phyloP scores from a whole-genome alignment of 2,329 filamentous ascomycete species.

The Trichoderma sp. region DNA sequence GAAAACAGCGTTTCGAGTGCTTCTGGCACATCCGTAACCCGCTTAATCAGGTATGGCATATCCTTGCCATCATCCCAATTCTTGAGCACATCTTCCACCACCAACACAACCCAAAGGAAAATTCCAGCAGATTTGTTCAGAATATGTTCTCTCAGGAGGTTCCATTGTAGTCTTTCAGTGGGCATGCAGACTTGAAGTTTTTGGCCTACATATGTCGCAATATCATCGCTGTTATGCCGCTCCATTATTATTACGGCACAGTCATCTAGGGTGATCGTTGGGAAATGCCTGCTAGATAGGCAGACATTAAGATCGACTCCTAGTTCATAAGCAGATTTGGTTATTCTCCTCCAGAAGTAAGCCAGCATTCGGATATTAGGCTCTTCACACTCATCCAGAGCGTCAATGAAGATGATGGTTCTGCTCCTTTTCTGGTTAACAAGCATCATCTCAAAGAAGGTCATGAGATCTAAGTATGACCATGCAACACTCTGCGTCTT shows the following conservation, averaged over 20 bases:
- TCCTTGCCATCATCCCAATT: background rate
- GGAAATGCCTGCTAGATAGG: background rate
- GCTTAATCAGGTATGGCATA: background rate
- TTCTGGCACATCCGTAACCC: background rate
- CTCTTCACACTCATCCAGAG: constrained; percentile 2
- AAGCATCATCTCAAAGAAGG: no score
- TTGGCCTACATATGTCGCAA: background rate
- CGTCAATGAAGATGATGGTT: no score
- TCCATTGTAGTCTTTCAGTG: no score
- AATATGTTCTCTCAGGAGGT: no score
- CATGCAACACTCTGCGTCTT: no score
- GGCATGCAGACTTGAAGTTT: no score
- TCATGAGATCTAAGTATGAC: no score
- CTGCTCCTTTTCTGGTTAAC: no score
- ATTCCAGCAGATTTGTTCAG: background rate
- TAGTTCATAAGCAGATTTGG: background rate
- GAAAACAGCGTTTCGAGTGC: background rate
- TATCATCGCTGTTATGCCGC: background rate
- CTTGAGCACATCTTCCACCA: background rate
- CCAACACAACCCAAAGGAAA: background rate
- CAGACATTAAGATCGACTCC: background rate
- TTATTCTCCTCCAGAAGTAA: background rate
- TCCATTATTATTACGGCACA: background rate
- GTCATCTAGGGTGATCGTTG: background rate
- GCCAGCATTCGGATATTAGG: background rate